Base-by-base conservation (phyloP, 441 rosid genomes). In the Kokia cookei region DNA sequence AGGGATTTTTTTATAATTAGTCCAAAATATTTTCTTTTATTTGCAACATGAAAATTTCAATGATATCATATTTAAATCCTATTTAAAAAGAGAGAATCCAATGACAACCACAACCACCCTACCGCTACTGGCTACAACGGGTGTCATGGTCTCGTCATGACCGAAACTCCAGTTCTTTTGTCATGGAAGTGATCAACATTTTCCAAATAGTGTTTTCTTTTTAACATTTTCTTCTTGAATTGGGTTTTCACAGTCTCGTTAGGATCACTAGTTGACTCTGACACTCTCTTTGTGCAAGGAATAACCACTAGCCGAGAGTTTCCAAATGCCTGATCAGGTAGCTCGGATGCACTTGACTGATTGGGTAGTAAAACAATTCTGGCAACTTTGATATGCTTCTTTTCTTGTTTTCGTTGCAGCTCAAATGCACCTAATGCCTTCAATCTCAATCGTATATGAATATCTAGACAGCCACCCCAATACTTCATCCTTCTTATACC, bases 331-430 rank as follows among this genome's bases (percentile, higher is more conserved):
- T 75, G 37, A 63, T 74, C 29, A 54, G 71, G 82, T 29, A 80
- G 64, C 22, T 77, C 86, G 14, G 89, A 73, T 67, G 80, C 71
- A 67, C 82, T 82, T 3, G 84, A 73, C 54, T 79, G 84, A 55
- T 93, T 88, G 9, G 94, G 95, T 82, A 89, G 69, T 68, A 93
- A 82, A 48, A 97, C 95, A 10, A 93, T 92, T 86, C 95, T 88
- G 62, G 97, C 97, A 76, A 94, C 97, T 75, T 92, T 92, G 65
- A 92, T 91, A 84, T 92, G 99, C 97, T 75, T 93, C 94, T 68
- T 77, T 91, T 86, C 91, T 93, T 0, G 91, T 86, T 76, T 57
- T 86, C 27, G 93, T 89, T 13, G 86, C 81, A 75, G 84, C 92
- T 76, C 99, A 96, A 45, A 90, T 91, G 69, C 90, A 95, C 53